Evolutionary conservation across 2,329 filamentous ascomycete genomes (phyloP), one percentile per base, ranked within the genome.

Genomic region (Beauveria pseudobassiana): DNA sequence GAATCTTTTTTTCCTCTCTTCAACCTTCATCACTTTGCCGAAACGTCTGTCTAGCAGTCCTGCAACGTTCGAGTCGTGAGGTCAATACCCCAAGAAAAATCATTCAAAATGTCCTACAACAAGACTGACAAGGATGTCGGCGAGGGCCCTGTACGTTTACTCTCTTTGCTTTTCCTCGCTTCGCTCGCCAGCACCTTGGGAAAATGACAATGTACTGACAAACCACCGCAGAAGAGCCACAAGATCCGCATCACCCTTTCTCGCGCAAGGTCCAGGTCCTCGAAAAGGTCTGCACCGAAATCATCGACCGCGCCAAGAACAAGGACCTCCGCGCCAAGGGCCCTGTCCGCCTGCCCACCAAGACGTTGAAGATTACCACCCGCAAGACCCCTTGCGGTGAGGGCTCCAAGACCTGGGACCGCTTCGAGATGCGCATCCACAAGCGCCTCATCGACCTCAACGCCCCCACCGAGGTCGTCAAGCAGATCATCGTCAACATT

Each of bases 401-500:
- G 87, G 95, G 95, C 83, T 96, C 90, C 81, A 99, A 99, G 91
- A 99, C 95, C 76, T 99, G 95, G 95, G 95, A 98, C 79, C 88
- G 85, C 80, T 99, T 85, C 81, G 93, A 99, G 89, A 96, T 99
- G 92, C 89, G 93, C 83, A 96, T 97, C 78, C 92, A 97, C 87
- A 97, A 97, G 89, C 90, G 93, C 72, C 85, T 97, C 76, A 97
- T 97, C 76, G 93, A 96, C 80, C 84, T 99, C 70, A 93, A 96
- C 82, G 95, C 95, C 73, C 95, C 95, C 66, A 99, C 95, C 74
- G 95, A 99, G 87, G 88, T 93, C 69, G 90, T 96, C 82, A 96
- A 96, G 88, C 88, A 91, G 81, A 93, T 95, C 84, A 95, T 95
- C 77, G 89, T 95, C 84, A 96, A 95, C 84, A 95, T 95, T 78